Evolutionary conservation across 176 grass and related monocot genomes (phyloP), one percentile per base, ranked within the genome.

Genomic region (Poa annua): DNA sequence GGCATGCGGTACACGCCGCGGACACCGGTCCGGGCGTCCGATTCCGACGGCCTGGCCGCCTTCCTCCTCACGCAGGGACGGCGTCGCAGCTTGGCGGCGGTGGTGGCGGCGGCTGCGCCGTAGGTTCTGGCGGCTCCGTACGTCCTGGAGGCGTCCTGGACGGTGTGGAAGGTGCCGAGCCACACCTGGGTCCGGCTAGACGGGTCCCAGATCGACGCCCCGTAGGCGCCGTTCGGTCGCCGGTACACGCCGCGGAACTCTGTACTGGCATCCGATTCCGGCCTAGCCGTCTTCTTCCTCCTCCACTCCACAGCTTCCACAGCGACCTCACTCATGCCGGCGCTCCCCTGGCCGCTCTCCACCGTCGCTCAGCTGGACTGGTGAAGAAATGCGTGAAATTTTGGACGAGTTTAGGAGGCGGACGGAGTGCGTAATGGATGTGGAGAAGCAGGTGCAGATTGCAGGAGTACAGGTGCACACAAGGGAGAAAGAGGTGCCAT

Each of bases 21-120:
- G 20, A 56, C 21, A n/a, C 20, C 53, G 53, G 53, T 56, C 10
- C 2, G 7, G 20, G 53, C 20, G 9, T 56, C 7, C 2, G 53
- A 21, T n/a, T 21, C 20, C 8, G 53, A 48, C 12, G 44, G 0
- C 10, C 9, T 45, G 44, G 44, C 10, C 9, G 44, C 11, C 44
- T 48, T 14, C 45, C 86, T 29, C 89, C 91, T 94, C 24, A 84
- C 86, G 1, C 79, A 76, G 77, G 45, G 45, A 3, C 45, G 45
- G 12, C 45, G 12, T 2, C 11, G 45, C 45, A 48, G 3, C 45
- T 14, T 48, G 12, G 45, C 45, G 45, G 45, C 87, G 11, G 44
- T 1, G 8, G 44, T 1, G 8, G 59, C 84, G 36, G 35, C 35
- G 35, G 35, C 3, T 4, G 38, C 38, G 38, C 41, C 41, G 41